These are phyloP conservation scores for Dioszegia hungarica DNA, from an alignment of 768 basidiomycete genomes.

Conservation along the genomic window DNA sequence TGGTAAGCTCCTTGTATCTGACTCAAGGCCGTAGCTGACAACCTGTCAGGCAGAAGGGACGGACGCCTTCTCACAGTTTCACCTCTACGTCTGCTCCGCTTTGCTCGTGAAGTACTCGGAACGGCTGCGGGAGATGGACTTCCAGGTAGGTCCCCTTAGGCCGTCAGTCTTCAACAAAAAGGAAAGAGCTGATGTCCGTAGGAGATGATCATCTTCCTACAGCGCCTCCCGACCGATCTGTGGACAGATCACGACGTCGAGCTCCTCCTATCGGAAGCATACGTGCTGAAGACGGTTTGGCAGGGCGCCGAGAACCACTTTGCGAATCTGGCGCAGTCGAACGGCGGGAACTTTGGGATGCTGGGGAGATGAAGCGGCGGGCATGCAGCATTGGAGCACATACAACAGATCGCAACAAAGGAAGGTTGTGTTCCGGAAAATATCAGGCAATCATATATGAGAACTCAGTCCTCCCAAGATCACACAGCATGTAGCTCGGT, in stretches of 20 bases:
- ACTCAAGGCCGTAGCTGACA: not conserved
- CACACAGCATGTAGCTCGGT: not conserved
- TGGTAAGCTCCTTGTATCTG: slow-evolving; percentile 57
- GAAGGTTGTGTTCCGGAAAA: no score
- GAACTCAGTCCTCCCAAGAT: not conserved
- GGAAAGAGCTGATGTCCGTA: slow-evolving; percentile 43
- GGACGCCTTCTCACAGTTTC: slow-evolving; percentile 98
- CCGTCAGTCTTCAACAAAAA: not conserved
- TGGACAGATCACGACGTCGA: slow-evolving; percentile 97
- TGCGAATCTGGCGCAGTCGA: slow-evolving; percentile 26
- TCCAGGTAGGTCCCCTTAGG: slow-evolving; percentile 63
- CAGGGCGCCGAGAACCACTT: slow-evolving; percentile 50
- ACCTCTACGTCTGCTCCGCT: slow-evolving; percentile 95
- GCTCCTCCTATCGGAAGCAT: slow-evolving; percentile 90
- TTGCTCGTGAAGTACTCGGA: slow-evolving; percentile 95
- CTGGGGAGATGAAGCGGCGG: slow-evolving; percentile 36
- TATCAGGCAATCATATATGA: no score
- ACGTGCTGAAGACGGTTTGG: slow-evolving; percentile 57
- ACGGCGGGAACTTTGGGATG: slow-evolving; percentile 34
- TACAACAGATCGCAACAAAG: no score
- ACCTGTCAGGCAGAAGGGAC: slow-evolving; percentile 78
- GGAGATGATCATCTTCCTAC: slow-evolving; percentile 98
- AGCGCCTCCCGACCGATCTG: slow-evolving; percentile 56
- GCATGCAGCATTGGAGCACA: no score
- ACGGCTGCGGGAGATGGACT: slow-evolving; percentile 91